A percentile compares a stretch with the other conserved stretches of the same genome.
Evolutionary conservation across 306 rosid species (phyloP).

Genomic region (Begonia masoniana): DNA sequence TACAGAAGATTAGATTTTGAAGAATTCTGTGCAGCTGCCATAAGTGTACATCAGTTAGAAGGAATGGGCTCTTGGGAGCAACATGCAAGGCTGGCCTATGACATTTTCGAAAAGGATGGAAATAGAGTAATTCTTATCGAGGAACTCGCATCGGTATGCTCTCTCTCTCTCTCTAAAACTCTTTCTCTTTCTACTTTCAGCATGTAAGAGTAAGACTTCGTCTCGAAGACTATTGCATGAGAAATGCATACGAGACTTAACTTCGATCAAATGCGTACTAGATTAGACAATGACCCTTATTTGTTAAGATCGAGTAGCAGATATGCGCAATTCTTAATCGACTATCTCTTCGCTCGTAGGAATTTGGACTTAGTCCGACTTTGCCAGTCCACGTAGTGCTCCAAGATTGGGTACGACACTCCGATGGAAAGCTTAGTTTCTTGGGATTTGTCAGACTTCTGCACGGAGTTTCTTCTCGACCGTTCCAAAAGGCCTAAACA

Average conservation of each 20-base stretch:
- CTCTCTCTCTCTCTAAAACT: constrained; percentile 8
- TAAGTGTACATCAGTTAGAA: constrained; percentile 78
- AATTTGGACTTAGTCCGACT: constrained; percentile 71
- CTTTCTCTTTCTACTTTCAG: background rate
- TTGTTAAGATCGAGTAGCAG: too few species aligned
- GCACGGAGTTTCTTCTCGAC: constrained; percentile 53
- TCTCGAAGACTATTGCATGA: background rate
- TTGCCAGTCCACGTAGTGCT: constrained; percentile 83
- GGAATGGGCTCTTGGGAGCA: constrained; percentile 75
- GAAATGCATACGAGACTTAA: too few species aligned
- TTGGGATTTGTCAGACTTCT: constrained; percentile 72
- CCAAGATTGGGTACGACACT: constrained; percentile 83
- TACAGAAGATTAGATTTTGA: constrained; percentile 75
- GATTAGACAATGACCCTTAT: too few species aligned
- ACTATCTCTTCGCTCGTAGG: constrained; percentile 24
- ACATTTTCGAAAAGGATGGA: constrained; percentile 79
- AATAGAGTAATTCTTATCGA: constrained; percentile 80
- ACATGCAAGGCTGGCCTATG: constrained; percentile 73
- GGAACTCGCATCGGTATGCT: constrained; percentile 72
- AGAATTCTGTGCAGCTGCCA: constrained; percentile 82
- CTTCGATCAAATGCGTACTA: too few species aligned
- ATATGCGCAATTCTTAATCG: too few species aligned
- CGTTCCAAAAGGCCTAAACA: constrained; percentile 48
- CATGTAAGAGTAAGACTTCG: background rate
- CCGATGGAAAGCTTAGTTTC: constrained; percentile 85